Evolutionary conservation across 495 filamentous ascomycete species (phyloP).

Genomic region (Aspergillus avenaceus): DNA sequence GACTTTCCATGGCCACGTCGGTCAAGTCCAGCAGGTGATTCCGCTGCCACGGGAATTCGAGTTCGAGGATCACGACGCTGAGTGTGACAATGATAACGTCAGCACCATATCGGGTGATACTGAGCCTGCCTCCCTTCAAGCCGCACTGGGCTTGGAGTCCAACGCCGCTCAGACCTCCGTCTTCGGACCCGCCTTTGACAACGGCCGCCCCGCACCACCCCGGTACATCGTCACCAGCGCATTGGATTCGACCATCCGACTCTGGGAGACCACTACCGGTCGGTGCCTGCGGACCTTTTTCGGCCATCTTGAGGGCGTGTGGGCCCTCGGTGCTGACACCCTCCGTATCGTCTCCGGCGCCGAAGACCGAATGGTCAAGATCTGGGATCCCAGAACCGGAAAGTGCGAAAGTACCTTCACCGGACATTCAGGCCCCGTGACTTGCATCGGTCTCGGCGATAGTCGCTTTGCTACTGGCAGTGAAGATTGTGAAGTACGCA

Average conservation of each 20-base stretch:
- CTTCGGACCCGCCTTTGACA: slow-evolving; percentile 56
- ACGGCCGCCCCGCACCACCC: slow-evolving; percentile 65
- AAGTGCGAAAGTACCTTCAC: slow-evolving; percentile 88
- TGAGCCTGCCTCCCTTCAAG: slow-evolving; percentile 20
- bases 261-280: slow-evolving; percentile 87
- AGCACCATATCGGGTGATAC: slow-evolving; percentile 34
- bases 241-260: slow-evolving; percentile 83
- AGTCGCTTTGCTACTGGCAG: slow-evolving; percentile 82
- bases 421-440: slow-evolving; percentile 86
- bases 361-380: slow-evolving; percentile 92
- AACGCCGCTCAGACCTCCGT: slow-evolving; percentile 40
- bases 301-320: slow-evolving; percentile 92
- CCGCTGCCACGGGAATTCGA: slow-evolving; percentile 81
- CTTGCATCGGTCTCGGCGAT: slow-evolving; percentile 86
- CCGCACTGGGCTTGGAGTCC: slow-evolving; percentile 17
- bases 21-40: slow-evolving; percentile 88
- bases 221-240: slow-evolving; percentile 89
- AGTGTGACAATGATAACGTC: slow-evolving; percentile 53
- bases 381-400: slow-evolving; percentile 90
- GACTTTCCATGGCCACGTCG: slow-evolving; percentile 88
- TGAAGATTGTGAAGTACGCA: slow-evolving; percentile 85
- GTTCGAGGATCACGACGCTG: slow-evolving; percentile 61
- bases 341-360: slow-evolving; percentile 83
- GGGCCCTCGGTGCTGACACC: slow-evolving; percentile 89
- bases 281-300: slow-evolving; percentile 88